Evolutionary conservation across 2,329 filamentous ascomycete species (phyloP).

Genomic region (Lasiodiplodia gonubiensis): DNA sequence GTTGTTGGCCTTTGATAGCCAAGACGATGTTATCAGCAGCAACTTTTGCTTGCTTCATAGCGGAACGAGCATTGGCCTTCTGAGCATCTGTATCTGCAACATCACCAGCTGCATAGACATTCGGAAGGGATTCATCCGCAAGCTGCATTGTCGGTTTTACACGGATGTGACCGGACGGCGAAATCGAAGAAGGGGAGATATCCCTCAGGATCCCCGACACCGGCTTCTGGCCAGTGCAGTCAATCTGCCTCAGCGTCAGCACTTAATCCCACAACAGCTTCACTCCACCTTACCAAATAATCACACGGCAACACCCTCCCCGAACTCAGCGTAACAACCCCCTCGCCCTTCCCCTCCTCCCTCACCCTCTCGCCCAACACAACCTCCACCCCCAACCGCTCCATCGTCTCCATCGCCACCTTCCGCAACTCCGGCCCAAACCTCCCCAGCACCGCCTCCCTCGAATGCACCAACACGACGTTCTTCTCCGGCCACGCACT

Average conservation of each 20-base stretch:
- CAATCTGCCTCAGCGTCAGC: constrained; percentile 51
- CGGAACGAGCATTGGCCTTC: constrained; percentile 59
- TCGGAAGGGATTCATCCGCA: constrained; percentile 52
- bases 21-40: constrained; percentile 62
- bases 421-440: constrained; percentile 54
- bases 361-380: constrained; percentile 59
- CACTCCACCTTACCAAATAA: constrained; percentile 43
- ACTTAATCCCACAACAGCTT: neutral
- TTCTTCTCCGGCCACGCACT: constrained; percentile 61
- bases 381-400: constrained; percentile 56
- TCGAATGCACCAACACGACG: constrained; percentile 64
- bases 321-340: constrained; percentile 53
- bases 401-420: constrained; percentile 49
- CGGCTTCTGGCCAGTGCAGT: constrained; percentile 65
- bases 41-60: constrained; percentile 59
- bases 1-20: constrained; percentile 41
- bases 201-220: constrained; percentile 57
- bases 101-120: constrained; percentile 69
- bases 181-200: constrained; percentile 54
- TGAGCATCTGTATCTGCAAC: constrained; percentile 61
- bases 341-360: constrained; percentile 44
- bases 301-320: constrained; percentile 57
- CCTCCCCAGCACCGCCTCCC: constrained; percentile 58
- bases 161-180: constrained; percentile 56
- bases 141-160: constrained; percentile 66